Evolutionary conservation across 768 basidiomycete species (phyloP).

Genomic region (Tulasnella sp.): DNA sequence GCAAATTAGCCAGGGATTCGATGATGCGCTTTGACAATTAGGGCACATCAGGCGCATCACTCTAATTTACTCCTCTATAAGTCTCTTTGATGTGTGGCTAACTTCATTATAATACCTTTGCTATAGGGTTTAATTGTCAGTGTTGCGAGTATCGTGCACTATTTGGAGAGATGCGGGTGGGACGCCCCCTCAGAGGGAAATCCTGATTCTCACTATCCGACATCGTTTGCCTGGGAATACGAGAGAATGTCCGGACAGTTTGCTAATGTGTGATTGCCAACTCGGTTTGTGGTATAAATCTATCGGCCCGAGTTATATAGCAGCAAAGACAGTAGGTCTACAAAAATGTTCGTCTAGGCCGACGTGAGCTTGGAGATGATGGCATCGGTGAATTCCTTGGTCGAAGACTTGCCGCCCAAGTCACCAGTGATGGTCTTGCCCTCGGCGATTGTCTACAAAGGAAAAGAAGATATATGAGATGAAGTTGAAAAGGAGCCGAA

Average conservation of each 20-base stretch:
- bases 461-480: neutral
- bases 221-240: neutral
- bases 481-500: slow-evolving; percentile 1
- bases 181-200: too few relatives aligned
- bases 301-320: neutral
- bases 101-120: too few relatives aligned
- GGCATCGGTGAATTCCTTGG: slow-evolving; percentile 81
- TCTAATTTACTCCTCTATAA: too few relatives aligned
- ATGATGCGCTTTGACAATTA: too few relatives aligned
- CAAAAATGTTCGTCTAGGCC: slow-evolving; percentile 24
- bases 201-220: neutral
- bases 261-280: neutral
- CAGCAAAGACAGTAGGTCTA: slow-evolving; percentile 27
- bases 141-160: too few relatives aligned
- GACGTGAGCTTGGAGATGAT: slow-evolving; percentile 69
- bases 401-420: slow-evolving; percentile 87
- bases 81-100: too few relatives aligned
- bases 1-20: too few relatives aligned
- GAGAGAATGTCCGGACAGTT: neutral
- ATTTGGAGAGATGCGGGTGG: too few relatives aligned
- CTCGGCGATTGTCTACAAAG: slow-evolving; percentile 84
- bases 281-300: neutral
- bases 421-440: slow-evolving; percentile 94
- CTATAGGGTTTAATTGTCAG: too few relatives aligned
- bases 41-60: too few relatives aligned